Percentiles rank a stretch among this genome's conserved stretches.
Evolutionary conservation across 108 stramenopile species (phyloP).

Genomic region (Licmophora abbreviata): DNA sequence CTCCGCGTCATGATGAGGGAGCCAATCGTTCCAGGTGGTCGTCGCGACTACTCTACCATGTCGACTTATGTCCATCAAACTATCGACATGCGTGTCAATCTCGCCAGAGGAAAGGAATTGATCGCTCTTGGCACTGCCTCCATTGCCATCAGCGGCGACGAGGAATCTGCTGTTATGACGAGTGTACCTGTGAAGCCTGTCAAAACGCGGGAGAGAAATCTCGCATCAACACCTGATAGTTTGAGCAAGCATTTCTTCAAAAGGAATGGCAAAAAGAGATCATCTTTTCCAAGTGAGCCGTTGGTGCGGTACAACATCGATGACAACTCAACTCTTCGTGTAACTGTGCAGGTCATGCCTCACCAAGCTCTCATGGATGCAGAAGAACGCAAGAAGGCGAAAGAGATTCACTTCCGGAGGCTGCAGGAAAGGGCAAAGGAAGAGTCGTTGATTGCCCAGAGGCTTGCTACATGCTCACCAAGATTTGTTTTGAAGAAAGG

Average conservation of each 20-base stretch:
- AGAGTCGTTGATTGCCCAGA: no score
- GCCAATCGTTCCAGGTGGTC: not conserved
- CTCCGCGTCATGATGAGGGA: constrained; percentile 7
- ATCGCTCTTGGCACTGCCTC: constrained; percentile 37
- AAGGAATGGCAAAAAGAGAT: not conserved
- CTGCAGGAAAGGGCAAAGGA: no score
- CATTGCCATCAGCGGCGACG: constrained; percentile 36
- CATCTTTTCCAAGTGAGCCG: not conserved
- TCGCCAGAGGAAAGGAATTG: constrained; percentile 34
- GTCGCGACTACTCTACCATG: not conserved
- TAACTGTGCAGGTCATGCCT: constrained; percentile 28
- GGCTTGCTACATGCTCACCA: no score
- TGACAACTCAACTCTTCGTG: constrained; percentile 24
- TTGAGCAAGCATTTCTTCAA: constrained; percentile 1
- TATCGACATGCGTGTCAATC: constrained; percentile 21
- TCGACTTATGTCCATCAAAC: constrained; percentile 31
- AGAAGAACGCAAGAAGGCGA: not conserved
- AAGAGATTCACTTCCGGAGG: no score
- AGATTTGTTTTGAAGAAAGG: no score
- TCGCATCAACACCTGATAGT: not conserved
- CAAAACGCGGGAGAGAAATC: not conserved
- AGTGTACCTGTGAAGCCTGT: constrained; percentile 6
- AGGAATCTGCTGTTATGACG: constrained; percentile 20
- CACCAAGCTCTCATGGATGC: not conserved
- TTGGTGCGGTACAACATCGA: constrained; percentile 14